phyloP scores from a whole-genome alignment of 306 rosid genomes.

The Pterocarpus santalinus region DNA sequence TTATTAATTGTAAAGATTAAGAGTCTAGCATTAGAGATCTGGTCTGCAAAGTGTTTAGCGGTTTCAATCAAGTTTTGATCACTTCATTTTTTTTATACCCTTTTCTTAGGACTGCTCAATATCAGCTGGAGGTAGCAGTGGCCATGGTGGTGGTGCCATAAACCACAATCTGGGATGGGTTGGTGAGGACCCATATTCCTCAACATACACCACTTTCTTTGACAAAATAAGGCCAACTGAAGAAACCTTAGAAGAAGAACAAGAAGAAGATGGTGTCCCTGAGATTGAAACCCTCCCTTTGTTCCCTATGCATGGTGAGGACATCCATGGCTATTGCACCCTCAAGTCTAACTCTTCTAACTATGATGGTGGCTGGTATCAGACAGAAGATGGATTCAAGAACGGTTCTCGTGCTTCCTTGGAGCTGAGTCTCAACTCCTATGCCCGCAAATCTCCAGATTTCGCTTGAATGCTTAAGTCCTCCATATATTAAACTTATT shows the following conservation, averaged over 20 bases:
- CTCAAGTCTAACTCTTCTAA: slow-evolving; percentile 61
- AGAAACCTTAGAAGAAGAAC: slow-evolving; percentile 38
- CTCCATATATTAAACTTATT: background rate
- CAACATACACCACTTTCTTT: slow-evolving; percentile 57
- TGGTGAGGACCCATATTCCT: slow-evolving; percentile 72
- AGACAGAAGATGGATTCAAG: slow-evolving; percentile 46
- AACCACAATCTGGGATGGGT: slow-evolving; percentile 69
- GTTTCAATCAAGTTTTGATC: slow-evolving; percentile 15
- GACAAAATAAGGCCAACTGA: slow-evolving; percentile 62
- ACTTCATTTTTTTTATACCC: background rate
- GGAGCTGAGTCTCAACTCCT: slow-evolving; percentile 89
- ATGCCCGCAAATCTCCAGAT: slow-evolving; percentile 64
- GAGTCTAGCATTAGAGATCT: background rate
- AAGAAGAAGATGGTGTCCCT: slow-evolving; percentile 32
- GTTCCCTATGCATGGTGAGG: slow-evolving; percentile 91
- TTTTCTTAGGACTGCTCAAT: slow-evolving; percentile 68
- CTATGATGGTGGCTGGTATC: slow-evolving; percentile 65
- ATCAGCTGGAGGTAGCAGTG: slow-evolving; percentile 67
- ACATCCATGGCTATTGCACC: slow-evolving; percentile 68
- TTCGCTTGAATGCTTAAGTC: slow-evolving; percentile 42
- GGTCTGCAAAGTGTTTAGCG: slow-evolving; percentile 4
- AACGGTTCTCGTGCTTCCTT: slow-evolving; percentile 73
- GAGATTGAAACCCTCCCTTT: slow-evolving; percentile 95
- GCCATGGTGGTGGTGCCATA: slow-evolving; percentile 53
- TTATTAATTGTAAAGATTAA: too few species aligned